Percentiles rank a stretch among this genome's conserved stretches.
phyloP scores from a whole-genome alignment of 306 rosid species.

The Lathyrus aphaca region DNA sequence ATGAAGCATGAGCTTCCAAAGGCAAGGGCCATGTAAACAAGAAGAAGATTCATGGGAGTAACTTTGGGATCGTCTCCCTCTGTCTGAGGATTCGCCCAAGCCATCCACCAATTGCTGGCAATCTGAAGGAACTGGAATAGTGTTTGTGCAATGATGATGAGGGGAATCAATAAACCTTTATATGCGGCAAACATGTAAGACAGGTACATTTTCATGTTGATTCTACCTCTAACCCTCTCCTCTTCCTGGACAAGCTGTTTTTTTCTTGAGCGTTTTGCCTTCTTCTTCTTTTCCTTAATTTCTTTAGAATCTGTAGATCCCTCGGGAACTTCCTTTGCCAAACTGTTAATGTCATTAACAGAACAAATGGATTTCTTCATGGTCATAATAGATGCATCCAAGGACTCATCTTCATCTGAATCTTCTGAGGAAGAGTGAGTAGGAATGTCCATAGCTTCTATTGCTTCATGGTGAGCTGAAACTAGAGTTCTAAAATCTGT shows the following conservation, averaged over 20 bases:
- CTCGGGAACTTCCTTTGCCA: constrained; percentile 90
- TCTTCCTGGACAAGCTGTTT: constrained; percentile 99
- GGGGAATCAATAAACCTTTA: constrained; percentile 88
- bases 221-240: constrained; percentile 97
- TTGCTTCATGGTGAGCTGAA: constrained; percentile 96
- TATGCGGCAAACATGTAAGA: constrained; percentile 99
- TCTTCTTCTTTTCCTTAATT: constrained; percentile 91
- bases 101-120: constrained; percentile 99
- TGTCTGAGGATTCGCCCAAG: constrained; percentile 99
- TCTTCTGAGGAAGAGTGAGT: constrained; percentile 87
- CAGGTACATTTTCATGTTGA: constrained; percentile 94
- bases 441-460: constrained; percentile 98
- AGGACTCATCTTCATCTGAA: constrained; percentile 71
- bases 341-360: constrained; percentile 58
- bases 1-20: constrained; percentile 91
- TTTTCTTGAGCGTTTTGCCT: constrained; percentile 76
- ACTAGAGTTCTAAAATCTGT: constrained; percentile 91
- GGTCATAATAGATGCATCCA: constrained; percentile 51
- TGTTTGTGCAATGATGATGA: constrained; percentile 80
- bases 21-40: constrained; percentile 87
- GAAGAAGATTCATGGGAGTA: constrained; percentile 75
- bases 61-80: constrained; percentile 88
- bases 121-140: constrained; percentile 98
- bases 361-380: constrained; percentile 54
- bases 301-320: constrained; percentile 72